Evolutionary conservation across 2,329 filamentous ascomycete genomes (phyloP).

Genomic region (Colletotrichum lupini): DNA sequence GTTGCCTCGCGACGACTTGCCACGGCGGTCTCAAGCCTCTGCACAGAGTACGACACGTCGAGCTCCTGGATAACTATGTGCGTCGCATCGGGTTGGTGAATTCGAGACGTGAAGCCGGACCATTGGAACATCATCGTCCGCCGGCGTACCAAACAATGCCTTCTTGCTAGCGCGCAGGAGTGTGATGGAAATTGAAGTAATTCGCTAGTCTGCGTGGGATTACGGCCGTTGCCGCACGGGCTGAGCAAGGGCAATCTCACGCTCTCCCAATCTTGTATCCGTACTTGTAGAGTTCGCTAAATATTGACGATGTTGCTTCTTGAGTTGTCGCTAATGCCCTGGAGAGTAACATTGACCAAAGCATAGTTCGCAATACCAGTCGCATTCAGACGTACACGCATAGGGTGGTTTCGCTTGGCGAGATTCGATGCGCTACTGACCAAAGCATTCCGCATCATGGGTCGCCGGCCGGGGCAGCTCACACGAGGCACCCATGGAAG

Average conservation of each 20-base stretch:
- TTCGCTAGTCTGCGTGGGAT: neutral
- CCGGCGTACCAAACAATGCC: neutral
- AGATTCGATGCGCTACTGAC: constrained; percentile 10
- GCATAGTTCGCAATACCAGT: constrained; percentile 13
- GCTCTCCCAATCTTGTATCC: neutral
- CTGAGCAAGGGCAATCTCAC: neutral
- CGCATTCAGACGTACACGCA: constrained; percentile 10
- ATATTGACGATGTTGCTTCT: constrained; percentile 1
- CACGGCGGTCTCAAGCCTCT: neutral
- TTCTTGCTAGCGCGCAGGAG: neutral
- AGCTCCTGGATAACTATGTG: neutral
- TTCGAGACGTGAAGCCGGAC: neutral
- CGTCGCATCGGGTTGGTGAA: neutral
- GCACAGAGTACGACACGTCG: neutral
- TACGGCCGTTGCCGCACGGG: constrained; percentile 28
- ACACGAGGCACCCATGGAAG: constrained; percentile 1
- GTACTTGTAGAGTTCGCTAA: neutral
- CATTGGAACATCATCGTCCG: neutral
- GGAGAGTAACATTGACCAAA: constrained; percentile 5
- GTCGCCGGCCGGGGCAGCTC: neutral
- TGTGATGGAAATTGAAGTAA: neutral
- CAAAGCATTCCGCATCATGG: constrained; percentile 15
- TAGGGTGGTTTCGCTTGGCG: constrained; percentile 25
- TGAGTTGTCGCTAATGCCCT: neutral
- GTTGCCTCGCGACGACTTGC: constrained; percentile 1